Evolutionary conservation across 2,329 filamentous ascomycete species (phyloP).

Genomic region (Microcyclospora pomicola): DNA sequence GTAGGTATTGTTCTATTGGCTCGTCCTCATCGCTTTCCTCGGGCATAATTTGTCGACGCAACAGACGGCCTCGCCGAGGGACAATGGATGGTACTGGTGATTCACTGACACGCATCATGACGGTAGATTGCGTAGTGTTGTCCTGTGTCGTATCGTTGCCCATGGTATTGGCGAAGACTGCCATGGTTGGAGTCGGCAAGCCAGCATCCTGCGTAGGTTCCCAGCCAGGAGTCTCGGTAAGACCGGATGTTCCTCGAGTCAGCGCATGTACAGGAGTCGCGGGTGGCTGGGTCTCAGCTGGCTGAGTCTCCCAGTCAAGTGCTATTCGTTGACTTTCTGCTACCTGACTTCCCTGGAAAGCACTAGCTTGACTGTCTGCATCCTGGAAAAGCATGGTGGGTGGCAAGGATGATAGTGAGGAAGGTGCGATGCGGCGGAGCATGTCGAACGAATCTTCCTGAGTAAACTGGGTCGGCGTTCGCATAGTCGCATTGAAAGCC

Average conservation of each 20-base stretch:
- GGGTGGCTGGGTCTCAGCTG: conserved; percentile 16
- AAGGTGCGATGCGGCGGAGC: conserved; percentile 20
- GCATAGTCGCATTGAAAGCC: conserved; percentile 24
- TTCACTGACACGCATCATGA: conserved; percentile 19
- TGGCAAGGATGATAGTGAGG: conserved; percentile 17
- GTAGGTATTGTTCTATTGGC: conserved; percentile 2
- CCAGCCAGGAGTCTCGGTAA: conserved; percentile 22
- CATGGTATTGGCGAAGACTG: conserved; percentile 6
- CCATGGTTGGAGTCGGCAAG: conserved; percentile 10
- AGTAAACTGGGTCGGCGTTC: conserved; percentile 20
- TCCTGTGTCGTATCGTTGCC: conserved; percentile 9
- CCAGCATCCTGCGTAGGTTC: conserved; percentile 22
- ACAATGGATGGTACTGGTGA: conserved; percentile 11
- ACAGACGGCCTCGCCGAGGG: conserved; percentile 40
- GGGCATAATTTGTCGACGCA: conserved; percentile 29
- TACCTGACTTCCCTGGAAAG: conserved; percentile 13
- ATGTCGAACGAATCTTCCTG: conserved; percentile 32
- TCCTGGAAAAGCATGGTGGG: conserved; percentile 5
- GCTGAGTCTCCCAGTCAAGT: conserved; percentile 22
- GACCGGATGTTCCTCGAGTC: conserved; percentile 9
- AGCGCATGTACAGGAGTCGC: conserved; percentile 6
- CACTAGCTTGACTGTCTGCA: conserved; percentile 7
- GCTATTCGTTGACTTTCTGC: conserved; percentile 23
- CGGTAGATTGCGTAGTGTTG: conserved; percentile 19
- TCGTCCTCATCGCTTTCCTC: conserved; percentile 29